phyloP scores from a whole-genome alignment of 2,329 filamentous ascomycete genomes.

The Colletotrichum lupini region DNA sequence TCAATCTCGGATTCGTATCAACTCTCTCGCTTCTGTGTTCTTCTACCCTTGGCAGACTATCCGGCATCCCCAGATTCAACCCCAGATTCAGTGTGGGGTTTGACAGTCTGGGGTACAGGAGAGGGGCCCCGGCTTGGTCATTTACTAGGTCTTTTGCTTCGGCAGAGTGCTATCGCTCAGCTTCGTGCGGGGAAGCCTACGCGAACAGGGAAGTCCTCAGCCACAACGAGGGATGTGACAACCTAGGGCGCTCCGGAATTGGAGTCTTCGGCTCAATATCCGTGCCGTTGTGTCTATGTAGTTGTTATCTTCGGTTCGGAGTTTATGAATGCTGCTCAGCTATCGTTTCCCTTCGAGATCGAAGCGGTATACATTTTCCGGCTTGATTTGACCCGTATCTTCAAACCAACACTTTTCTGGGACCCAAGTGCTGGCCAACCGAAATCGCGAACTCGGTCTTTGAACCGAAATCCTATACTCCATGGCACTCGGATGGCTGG shows the following conservation, averaged over 20 bases:
- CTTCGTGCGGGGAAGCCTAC: constrained; percentile 21
- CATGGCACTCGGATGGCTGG: not conserved
- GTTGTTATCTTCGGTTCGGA: constrained; percentile 12
- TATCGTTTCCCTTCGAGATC: too few relatives aligned
- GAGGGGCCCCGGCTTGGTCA: constrained; percentile 20
- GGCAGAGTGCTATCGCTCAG: not conserved
- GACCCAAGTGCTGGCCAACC: not conserved
- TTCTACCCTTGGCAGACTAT: not conserved
- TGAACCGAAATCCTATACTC: not conserved
- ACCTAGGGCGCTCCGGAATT: not conserved
- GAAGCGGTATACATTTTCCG: not conserved
- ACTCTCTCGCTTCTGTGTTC: not conserved
- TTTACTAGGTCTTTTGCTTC: not conserved
- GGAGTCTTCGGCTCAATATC: constrained; percentile 12
- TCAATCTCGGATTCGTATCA: not conserved
- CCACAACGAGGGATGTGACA: not conserved
- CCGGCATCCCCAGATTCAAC: not conserved
- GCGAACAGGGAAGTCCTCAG: not conserved
- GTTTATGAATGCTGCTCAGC: not conserved
- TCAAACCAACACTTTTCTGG: not conserved
- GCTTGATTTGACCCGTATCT: not conserved
- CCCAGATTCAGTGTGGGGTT: constrained; percentile 6
- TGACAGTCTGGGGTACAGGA: constrained; percentile 1
- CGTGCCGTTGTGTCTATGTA: not conserved
- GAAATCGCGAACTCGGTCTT: not conserved